phyloP scores from a whole-genome alignment of 2,329 filamentous ascomycete genomes.

The Ilyonectria destructans region DNA sequence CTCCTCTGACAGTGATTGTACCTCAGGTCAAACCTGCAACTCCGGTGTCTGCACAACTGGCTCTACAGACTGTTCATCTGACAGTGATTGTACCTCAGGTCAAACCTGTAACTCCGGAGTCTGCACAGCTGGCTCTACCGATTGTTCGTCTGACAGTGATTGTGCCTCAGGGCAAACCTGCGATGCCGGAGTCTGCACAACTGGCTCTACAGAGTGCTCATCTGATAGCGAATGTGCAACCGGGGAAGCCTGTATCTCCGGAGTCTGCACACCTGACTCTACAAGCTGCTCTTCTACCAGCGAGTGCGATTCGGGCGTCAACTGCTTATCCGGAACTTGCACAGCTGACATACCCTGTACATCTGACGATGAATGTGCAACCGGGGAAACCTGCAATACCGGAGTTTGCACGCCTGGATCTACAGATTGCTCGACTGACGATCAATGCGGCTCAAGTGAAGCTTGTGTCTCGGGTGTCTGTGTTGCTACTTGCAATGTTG shows the following conservation, averaged over 20 bases:
- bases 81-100: conserved; percentile 1
- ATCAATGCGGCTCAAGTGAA: neutral
- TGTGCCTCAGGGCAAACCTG: neutral
- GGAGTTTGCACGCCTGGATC: conserved; percentile 3
- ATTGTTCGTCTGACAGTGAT: neutral
- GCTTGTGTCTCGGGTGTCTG: conserved; percentile 17
- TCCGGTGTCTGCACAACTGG: neutral
- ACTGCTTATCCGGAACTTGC: neutral
- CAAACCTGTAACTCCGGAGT: conserved; percentile 1
- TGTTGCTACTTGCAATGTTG: neutral
- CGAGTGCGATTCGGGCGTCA: neutral
- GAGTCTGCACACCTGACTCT: conserved; percentile 2
- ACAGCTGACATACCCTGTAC: neutral
- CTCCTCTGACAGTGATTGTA: neutral
- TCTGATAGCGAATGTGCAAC: neutral
- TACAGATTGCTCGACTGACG: neutral
- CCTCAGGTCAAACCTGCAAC: neutral
- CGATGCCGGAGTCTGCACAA: neutral
- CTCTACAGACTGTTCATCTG: neutral
- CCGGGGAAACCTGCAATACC: neutral
- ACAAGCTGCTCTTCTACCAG: neutral
- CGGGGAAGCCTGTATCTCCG: conserved; percentile 3
- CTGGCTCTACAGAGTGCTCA: conserved; percentile 5
- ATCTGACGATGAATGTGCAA: neutral
- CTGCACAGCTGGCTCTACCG: neutral